These are phyloP conservation scores for Protomyces arabidopsidicola DNA, from an alignment of 1,139 yeast species.

Conservation along the genomic window DNA sequence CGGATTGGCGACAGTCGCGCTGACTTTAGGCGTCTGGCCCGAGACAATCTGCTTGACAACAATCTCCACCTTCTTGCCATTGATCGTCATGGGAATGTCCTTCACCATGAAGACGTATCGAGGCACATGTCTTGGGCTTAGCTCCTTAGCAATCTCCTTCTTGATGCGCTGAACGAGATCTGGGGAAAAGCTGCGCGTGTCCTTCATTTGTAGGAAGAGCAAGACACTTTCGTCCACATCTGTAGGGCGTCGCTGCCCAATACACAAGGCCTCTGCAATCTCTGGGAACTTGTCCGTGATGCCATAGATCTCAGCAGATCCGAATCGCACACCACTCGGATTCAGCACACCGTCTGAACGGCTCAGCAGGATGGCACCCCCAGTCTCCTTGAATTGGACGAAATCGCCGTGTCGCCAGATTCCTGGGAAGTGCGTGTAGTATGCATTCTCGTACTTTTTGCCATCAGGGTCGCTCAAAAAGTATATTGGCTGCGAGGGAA, in stretches of 20 bases:
- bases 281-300: constrained; percentile 31
- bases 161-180: constrained; percentile 29
- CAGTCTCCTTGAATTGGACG: constrained; percentile 32
- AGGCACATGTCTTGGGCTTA: constrained; percentile 35
- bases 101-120: constrained; percentile 32
- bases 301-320: constrained; percentile 34
- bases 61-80: constrained; percentile 35
- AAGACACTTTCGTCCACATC: constrained; percentile 34
- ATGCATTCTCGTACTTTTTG: constrained; percentile 31
- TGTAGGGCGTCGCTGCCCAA: constrained; percentile 33
- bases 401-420: constrained; percentile 36
- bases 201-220: constrained; percentile 31
- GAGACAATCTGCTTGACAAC: constrained; percentile 33
- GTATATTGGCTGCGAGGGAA: constrained; percentile 35
- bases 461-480: constrained; percentile 33
- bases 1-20: constrained; percentile 34
- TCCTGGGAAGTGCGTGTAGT: constrained; percentile 32
- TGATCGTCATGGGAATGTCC: constrained; percentile 34
- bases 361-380: constrained; percentile 34
- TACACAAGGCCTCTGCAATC: constrained; percentile 33
- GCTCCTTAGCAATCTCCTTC: constrained; percentile 30
- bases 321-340: constrained; percentile 35
- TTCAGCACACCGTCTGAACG: constrained; percentile 35
- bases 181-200: constrained; percentile 15
- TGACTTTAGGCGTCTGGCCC: constrained; percentile 30